Percentiles rank a stretch among this genome's conserved stretches.
Conservation (phyloP, 108 stramenopile species). For the Parietichytrium sp. region DNA sequence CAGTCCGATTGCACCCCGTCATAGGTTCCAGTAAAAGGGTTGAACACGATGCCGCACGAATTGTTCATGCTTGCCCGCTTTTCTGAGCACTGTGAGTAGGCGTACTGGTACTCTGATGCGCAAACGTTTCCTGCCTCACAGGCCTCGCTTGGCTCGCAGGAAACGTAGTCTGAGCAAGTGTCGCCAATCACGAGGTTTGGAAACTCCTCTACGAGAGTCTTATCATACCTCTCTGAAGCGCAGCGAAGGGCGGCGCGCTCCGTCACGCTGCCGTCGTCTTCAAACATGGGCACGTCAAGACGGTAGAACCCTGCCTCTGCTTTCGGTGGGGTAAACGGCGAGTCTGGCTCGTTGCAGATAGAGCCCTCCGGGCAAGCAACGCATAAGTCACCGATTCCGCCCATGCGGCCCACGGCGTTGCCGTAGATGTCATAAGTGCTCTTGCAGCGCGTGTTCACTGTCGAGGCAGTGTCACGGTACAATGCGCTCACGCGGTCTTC, state of each 20-base stretch:
- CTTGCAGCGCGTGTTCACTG: constrained; percentile 17
- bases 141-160: constrained; percentile 28
- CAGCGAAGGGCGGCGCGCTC: background rate
- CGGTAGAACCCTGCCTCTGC: background rate
- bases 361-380: background rate
- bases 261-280: background rate
- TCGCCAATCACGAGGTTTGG: background rate
- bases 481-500: background rate
- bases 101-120: constrained; percentile 1
- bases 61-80: background rate
- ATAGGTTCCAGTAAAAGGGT: constrained; percentile 13
- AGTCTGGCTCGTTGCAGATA: background rate
- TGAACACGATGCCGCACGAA: background rate
- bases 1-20: background rate
- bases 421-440: background rate
- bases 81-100: background rate
- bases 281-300: constrained; percentile 16
- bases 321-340: background rate
- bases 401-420: background rate
- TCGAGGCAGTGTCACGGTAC: background rate
- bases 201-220: background rate
- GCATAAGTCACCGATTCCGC: constrained; percentile 30
- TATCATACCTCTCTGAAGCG: background rate
- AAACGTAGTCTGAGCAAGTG: constrained; percentile 27
- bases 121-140: background rate